Conservation (phyloP, 2,329 filamentous ascomycete genomes). For the Hypocrella siamensis region DNA sequence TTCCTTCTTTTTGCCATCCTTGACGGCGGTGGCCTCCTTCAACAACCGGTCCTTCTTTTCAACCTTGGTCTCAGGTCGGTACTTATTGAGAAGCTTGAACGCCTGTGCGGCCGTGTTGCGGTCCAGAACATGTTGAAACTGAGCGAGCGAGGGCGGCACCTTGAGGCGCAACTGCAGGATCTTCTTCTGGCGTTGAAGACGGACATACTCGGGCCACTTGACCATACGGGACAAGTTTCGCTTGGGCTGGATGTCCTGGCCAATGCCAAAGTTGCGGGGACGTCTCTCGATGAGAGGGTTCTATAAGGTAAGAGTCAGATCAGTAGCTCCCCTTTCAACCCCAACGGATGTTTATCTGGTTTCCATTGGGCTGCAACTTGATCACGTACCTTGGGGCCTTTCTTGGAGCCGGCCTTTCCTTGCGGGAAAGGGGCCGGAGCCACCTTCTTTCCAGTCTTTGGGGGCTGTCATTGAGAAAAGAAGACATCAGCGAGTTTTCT, state of each 20-base stretch:
- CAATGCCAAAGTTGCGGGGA: conserved; percentile 93
- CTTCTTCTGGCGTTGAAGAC: conserved; percentile 86
- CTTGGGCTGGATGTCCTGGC: conserved; percentile 94
- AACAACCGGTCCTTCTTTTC: conserved; percentile 99
- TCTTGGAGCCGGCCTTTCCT: conserved; percentile 84
- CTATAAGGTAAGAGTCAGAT: too few relatives aligned
- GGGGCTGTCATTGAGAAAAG: conserved; percentile 99
- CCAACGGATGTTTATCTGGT: too few relatives aligned
- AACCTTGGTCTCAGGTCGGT: conserved; percentile 95
- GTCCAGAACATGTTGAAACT: conserved; percentile 96
- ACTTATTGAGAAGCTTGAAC: conserved; percentile 99
- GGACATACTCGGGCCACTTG: conserved; percentile 99
- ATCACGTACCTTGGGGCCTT: conserved; percentile 82
- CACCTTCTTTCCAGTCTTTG: conserved; percentile 95
- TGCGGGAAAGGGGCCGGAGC: conserved; percentile 93
- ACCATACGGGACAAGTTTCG: conserved; percentile 97
- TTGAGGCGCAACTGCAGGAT: conserved; percentile 97
- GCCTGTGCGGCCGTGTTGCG: conserved; percentile 91
- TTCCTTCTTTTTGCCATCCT: conserved; percentile 99
- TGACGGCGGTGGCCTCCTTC: conserved; percentile 94
- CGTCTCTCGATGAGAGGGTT: conserved; percentile 99
- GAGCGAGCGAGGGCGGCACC: conserved; percentile 90
- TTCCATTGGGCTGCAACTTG: too few relatives aligned
- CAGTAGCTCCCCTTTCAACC: too few relatives aligned
- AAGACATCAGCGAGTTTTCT: conserved; percentile 88